These are phyloP conservation scores for Penicillium sp. DNA, from an alignment of 2,329 filamentous ascomycete species.

Conservation along the genomic window DNA sequence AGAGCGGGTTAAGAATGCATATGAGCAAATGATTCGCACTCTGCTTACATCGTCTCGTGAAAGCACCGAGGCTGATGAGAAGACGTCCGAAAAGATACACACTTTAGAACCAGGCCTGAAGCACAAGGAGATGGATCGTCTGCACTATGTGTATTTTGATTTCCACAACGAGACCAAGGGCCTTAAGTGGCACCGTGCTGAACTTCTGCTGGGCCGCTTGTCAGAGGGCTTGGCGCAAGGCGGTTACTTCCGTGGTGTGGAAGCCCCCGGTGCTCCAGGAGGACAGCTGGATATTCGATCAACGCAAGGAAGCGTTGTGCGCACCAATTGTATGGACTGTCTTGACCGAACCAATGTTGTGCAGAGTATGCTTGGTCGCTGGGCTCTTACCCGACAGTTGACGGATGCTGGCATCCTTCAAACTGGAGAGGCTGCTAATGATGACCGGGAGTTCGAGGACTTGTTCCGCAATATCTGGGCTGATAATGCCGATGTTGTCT, in stretches of 20 bases:
- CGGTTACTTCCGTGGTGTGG: constrained; percentile 88
- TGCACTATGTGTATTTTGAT: constrained; percentile 98
- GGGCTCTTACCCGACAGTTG: constrained; percentile 84
- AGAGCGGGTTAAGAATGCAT: constrained; percentile 83
- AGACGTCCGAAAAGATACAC: constrained; percentile 77
- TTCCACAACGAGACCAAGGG: constrained; percentile 98
- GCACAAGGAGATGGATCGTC: constrained; percentile 69
- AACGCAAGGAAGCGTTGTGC: constrained; percentile 83
- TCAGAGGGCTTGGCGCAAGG: constrained; percentile 73
- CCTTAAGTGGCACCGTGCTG: constrained; percentile 86
- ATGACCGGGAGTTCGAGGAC: constrained; percentile 79
- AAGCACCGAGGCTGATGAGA: constrained; percentile 61
- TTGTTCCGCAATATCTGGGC: constrained; percentile 98
- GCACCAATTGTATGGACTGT: constrained; percentile 99
- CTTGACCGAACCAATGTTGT: constrained; percentile 97
- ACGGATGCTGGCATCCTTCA: constrained; percentile 77
- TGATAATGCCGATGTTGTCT: constrained; percentile 95
- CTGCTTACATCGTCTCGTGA: constrained; percentile 70
- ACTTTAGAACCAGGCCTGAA: constrained; percentile 65
- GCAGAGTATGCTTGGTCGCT: constrained; percentile 92
- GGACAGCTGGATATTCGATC: constrained; percentile 77
- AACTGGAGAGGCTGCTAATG: constrained; percentile 73
- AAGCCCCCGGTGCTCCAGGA: constrained; percentile 70
- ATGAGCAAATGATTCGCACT: constrained; percentile 82
- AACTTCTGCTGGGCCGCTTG: constrained; percentile 80